These are phyloP conservation scores for Apophysomyces sp. DNA, from an alignment of 371 early-diverging fungal species.

Conservation along the genomic window DNA sequence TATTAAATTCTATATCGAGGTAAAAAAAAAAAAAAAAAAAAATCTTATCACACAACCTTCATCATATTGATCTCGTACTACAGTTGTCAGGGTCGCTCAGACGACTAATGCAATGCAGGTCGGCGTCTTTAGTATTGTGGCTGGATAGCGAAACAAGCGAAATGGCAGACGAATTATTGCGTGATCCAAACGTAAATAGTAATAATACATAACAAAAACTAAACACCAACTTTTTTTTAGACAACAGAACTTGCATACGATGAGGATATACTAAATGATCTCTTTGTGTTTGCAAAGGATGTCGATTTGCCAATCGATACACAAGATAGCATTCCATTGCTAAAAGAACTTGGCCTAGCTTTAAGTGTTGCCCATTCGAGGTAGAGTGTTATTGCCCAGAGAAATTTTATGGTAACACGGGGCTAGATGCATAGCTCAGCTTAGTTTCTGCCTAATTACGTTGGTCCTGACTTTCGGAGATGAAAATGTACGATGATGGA, in stretches of 20 bases:
- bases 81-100: conserved; percentile 4
- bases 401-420: background rate
- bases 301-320: background rate
- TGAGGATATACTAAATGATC: conserved; percentile 9
- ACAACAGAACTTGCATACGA: background rate
- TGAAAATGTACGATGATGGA: background rate
- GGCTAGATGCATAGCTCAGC: background rate
- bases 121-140: background rate
- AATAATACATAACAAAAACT: background rate
- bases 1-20: background rate
- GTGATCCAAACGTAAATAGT: background rate
- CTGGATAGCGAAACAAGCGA: background rate
- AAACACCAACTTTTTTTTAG: background rate
- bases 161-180: background rate
- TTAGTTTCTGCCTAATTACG: background rate
- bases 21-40: background rate
- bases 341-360: background rate
- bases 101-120: background rate
- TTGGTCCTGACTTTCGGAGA: background rate
- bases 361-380: background rate
- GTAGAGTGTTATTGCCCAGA: background rate
- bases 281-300: background rate
- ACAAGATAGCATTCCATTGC: background rate
- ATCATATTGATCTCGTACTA: background rate
- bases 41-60: background rate